Conservation (phyloP, 371 early-diverging fungal species). For the Umbelopsis sp. region DNA sequence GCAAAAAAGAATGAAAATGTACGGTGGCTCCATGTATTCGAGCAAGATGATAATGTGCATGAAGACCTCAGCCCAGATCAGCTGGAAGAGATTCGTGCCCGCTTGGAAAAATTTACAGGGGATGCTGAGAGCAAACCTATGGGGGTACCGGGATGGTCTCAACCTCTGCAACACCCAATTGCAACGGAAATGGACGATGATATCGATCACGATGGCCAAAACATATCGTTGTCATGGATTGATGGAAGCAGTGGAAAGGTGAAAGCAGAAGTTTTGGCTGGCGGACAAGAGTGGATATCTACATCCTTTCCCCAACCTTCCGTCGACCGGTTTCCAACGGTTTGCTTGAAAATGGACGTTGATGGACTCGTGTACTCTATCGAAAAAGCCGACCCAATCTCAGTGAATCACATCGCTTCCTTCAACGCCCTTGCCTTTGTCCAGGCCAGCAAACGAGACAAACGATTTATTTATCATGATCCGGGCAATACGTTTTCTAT, state of each 20-base stretch:
- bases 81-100: constrained; percentile 61
- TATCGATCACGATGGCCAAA: constrained; percentile 65
- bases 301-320: constrained; percentile 35
- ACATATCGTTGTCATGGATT: constrained; percentile 51
- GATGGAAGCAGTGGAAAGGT: constrained; percentile 34
- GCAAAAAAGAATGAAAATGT: constrained; percentile 63
- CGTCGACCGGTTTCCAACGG: constrained; percentile 34
- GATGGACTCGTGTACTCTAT: constrained; percentile 70
- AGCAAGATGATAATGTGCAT: constrained; percentile 68
- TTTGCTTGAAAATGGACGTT: constrained; percentile 74
- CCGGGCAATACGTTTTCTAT: constrained; percentile 53
- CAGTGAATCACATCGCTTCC: constrained; percentile 56
- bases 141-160: constrained; percentile 16
- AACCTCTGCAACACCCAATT: constrained; percentile 51
- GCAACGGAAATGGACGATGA: constrained; percentile 71
- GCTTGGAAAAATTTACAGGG: constrained; percentile 70
- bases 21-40: constrained; percentile 81
- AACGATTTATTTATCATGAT: constrained; percentile 62
- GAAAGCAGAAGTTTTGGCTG: constrained; percentile 41
- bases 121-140: constrained; percentile 29
- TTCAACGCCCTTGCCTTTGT: constrained; percentile 82
- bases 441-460: constrained; percentile 80
- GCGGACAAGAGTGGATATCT: constrained; percentile 60
- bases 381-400: constrained; percentile 24
- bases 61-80: constrained; percentile 74